These are phyloP conservation scores for Fusarium heterosporum DNA, from an alignment of 2,329 filamentous ascomycete species.

Conservation along the genomic window DNA sequence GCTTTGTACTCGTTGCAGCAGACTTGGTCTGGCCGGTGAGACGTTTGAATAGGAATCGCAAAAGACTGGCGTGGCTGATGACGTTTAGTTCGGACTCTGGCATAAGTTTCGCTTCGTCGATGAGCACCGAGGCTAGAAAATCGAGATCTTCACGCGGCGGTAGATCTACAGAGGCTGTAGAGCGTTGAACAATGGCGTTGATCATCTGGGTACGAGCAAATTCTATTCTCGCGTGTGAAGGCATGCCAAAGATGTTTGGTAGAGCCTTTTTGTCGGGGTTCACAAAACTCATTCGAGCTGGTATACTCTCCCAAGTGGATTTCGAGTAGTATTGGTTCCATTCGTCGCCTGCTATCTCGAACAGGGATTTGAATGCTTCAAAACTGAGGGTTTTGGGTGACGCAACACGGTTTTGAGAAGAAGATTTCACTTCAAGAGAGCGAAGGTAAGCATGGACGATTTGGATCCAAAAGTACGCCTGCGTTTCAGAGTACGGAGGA, in stretches of 20 bases:
- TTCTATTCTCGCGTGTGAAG: constrained; percentile 29
- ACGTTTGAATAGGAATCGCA: constrained; percentile 19
- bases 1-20: background rate
- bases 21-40: background rate
- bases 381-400: constrained; percentile 21
- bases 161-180: background rate
- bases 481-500: constrained; percentile 49
- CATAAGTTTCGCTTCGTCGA: constrained; percentile 38
- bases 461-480: constrained; percentile 51
- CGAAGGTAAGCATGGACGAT: constrained; percentile 39
- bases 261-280: constrained; percentile 47
- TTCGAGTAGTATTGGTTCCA: constrained; percentile 48
- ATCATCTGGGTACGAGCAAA: constrained; percentile 38
- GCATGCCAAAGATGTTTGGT: constrained; percentile 42
- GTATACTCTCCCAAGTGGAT: constrained; percentile 44
- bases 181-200: constrained; percentile 23
- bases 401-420: background rate
- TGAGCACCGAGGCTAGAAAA: constrained; percentile 36
- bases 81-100: constrained; percentile 30
- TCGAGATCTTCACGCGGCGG: constrained; percentile 38
- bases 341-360: constrained; percentile 40
- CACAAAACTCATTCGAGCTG: constrained; percentile 45
- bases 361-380: constrained; percentile 41
- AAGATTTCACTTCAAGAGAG: constrained; percentile 15
- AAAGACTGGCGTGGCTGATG: constrained; percentile 35